These are phyloP conservation scores for Fusarium virguliforme DNA, from an alignment of 2,329 filamentous ascomycete species.

Conservation along the genomic window DNA sequence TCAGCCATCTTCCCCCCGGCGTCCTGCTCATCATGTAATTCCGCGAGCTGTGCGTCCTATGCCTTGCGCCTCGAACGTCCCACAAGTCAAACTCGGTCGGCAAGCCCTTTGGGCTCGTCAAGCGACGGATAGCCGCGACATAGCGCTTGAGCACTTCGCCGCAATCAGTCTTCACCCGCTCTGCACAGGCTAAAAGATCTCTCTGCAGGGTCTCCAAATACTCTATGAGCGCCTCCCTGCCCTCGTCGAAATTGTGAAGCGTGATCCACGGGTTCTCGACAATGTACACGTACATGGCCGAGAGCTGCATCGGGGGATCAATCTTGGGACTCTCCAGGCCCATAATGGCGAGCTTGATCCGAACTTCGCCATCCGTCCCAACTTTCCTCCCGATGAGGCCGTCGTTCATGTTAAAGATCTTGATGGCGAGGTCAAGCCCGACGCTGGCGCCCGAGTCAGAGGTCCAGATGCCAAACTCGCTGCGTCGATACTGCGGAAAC, in stretches of 20 bases:
- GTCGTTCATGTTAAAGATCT: constrained; percentile 11
- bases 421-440: constrained; percentile 8
- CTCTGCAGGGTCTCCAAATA: not conserved
- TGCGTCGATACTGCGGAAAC: not conserved
- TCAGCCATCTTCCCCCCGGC: not conserved
- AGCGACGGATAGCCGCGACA: not conserved
- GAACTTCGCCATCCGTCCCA: not conserved
- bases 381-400: not conserved
- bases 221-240: not conserved
- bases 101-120: not conserved
- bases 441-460: constrained; percentile 19
- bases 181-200: not conserved
- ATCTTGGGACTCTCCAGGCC: constrained; percentile 31
- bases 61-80: constrained; percentile 8
- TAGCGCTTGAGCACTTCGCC: not conserved
- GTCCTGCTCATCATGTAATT: not conserved
- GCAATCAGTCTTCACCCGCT: not conserved
- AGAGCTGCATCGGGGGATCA: constrained; percentile 19
- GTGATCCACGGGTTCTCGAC: not conserved
- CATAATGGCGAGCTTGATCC: not conserved
- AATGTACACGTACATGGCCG: constrained; percentile 14
- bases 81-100: constrained; percentile 12
- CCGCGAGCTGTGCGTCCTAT: not conserved
- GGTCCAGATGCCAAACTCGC: constrained; percentile 23
- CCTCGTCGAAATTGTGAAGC: not conserved